Conservation (phyloP, 2,329 filamentous ascomycete genomes). For the Cyanodermella asteris region DNA sequence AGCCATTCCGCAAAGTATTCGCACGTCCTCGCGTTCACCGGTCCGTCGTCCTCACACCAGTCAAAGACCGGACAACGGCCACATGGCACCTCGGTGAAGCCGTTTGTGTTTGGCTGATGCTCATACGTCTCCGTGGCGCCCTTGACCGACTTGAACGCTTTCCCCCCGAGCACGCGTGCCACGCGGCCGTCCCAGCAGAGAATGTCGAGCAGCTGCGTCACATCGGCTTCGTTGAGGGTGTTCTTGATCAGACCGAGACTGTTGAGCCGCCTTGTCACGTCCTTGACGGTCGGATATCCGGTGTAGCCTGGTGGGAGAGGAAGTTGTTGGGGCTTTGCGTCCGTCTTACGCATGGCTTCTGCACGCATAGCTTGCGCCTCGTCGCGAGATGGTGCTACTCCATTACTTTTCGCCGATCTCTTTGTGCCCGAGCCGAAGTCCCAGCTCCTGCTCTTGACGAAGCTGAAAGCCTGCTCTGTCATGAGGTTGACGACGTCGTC, state of each 20-base stretch:
- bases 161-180: conserved; percentile 33
- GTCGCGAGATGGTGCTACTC: too few relatives aligned
- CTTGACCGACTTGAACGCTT: conserved; percentile 26
- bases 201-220: conserved; percentile 70
- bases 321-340: conserved; percentile 18
- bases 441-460: conserved; percentile 51
- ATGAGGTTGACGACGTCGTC: conserved; percentile 67
- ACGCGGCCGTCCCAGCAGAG: conserved; percentile 73
- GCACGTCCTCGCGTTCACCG: conserved; percentile 74
- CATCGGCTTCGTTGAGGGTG: conserved; percentile 46
- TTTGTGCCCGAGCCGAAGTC: too few relatives aligned
- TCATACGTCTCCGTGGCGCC: conserved; percentile 11
- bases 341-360: conserved; percentile 5
- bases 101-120: conserved; percentile 33
- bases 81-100: conserved; percentile 74
- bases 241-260: conserved; percentile 48
- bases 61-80: conserved; percentile 84
- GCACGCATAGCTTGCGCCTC: conserved; percentile 14
- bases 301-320: conserved; percentile 43
- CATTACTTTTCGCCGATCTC: too few relatives aligned
- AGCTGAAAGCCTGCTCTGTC: conserved; percentile 49
- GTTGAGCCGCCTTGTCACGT: conserved; percentile 56
- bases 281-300: conserved; percentile 58
- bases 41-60: conserved; percentile 73
- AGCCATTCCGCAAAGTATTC: conserved; percentile 84